Evolutionary conservation across 2,329 filamentous ascomycete genomes (phyloP).

Genomic region (Trichoderma brevicompactum): DNA sequence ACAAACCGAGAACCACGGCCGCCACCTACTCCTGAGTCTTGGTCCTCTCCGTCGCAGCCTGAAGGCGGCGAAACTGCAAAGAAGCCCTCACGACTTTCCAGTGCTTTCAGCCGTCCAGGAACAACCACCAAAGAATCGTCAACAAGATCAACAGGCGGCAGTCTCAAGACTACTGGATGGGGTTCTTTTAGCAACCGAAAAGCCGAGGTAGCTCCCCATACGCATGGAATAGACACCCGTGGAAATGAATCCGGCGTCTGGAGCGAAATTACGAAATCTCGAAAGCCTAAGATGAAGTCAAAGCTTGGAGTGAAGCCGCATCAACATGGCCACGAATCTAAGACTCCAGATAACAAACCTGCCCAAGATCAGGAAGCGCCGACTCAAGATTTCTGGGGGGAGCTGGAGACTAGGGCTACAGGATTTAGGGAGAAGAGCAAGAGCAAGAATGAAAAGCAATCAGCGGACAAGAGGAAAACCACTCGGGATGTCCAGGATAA

Average conservation of each 20-base stretch:
- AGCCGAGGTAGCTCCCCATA: constrained; percentile 25
- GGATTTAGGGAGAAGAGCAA: constrained; percentile 29
- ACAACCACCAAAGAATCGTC: constrained; percentile 5
- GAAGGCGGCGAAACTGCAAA: neutral
- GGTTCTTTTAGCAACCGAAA: constrained; percentile 35
- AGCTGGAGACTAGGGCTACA: constrained; percentile 34
- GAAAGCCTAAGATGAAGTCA: constrained; percentile 3
- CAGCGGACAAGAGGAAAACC: neutral
- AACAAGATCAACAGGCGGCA: constrained; percentile 10
- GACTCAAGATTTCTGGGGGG: constrained; percentile 36
- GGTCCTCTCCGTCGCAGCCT: constrained; percentile 32
- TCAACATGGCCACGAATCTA: neutral
- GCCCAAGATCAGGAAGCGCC: neutral
- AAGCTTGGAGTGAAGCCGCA: constrained; percentile 22
- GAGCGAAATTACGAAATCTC: constrained; percentile 31
- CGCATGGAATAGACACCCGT: constrained; percentile 23
- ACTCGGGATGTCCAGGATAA: neutral
- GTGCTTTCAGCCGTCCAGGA: neutral
- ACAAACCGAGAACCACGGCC: constrained; percentile 36
- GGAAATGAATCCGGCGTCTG: constrained; percentile 31
- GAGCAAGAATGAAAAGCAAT: neutral
- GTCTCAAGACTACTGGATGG: constrained; percentile 31
- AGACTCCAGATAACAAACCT: neutral
- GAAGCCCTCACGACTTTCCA: neutral
- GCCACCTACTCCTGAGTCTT: constrained; percentile 37